phyloP scores from a whole-genome alignment of 768 basidiomycete species.

The Saitozyma podzolica region DNA sequence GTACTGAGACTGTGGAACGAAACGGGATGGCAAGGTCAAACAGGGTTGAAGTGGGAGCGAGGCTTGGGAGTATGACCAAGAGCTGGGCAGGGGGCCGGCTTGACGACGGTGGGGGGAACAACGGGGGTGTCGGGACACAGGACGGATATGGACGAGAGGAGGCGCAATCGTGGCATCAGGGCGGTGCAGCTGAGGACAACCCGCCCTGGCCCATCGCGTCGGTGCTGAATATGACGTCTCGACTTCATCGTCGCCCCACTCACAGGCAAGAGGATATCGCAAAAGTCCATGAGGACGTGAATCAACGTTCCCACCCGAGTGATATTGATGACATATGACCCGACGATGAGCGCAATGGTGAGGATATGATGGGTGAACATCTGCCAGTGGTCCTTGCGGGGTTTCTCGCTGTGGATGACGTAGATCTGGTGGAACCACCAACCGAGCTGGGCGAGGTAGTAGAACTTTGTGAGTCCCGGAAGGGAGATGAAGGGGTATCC shows the following conservation, averaged over 20 bases:
- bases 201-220: too few relatives aligned
- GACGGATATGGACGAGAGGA: too few relatives aligned
- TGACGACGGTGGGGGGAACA: background rate
- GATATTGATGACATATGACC: conserved; percentile 78
- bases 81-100: background rate
- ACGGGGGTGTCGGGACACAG: background rate
- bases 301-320: conserved; percentile 87
- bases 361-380: conserved; percentile 97
- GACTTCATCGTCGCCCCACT: conserved; percentile 48
- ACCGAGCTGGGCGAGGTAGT: conserved; percentile 79
- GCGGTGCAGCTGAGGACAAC: too few relatives aligned
- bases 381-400: conserved; percentile 87
- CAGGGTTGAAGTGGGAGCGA: too few relatives aligned
- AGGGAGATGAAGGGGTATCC: conserved; percentile 80
- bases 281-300: conserved; percentile 90
- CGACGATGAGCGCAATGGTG: conserved; percentile 72
- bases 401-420: conserved; percentile 87
- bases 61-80: too few relatives aligned
- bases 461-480: conserved; percentile 79
- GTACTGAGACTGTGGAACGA: background rate
- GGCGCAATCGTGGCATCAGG: too few relatives aligned
- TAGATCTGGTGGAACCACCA: conserved; percentile 91
- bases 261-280: conserved; percentile 89
- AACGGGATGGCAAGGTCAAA: too few relatives aligned
- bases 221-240: too few relatives aligned